Evolutionary conservation across 352 stramenopile genomes (phyloP).

Genomic region (Globisporangium okanoganense): DNA sequence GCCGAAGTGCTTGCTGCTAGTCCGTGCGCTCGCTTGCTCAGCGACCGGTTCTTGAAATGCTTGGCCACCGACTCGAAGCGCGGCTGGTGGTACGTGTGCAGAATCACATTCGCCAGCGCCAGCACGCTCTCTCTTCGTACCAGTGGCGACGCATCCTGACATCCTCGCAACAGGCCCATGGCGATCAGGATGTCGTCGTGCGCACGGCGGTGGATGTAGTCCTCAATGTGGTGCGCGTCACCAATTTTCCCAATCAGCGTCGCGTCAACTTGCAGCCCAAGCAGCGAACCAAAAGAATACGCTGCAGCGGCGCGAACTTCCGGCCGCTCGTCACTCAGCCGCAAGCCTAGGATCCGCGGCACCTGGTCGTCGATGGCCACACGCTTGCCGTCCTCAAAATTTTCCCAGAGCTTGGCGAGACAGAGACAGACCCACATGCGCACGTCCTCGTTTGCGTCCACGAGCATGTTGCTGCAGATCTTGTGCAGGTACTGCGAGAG

Average conservation of each 20-base stretch:
- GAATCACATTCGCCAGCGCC: conserved; percentile 76
- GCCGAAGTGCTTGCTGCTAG: not conserved
- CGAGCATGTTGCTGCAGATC: conserved; percentile 65
- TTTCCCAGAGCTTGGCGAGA: conserved; percentile 94
- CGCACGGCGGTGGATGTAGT: conserved; percentile 53
- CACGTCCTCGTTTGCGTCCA: conserved; percentile 63
- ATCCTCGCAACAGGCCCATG: conserved; percentile 61
- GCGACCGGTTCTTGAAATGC: conserved; percentile 63
- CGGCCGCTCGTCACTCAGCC: conserved; percentile 82
- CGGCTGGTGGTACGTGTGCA: conserved; percentile 85
- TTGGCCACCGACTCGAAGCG: conserved; percentile 83
- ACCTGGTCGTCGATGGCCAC: conserved; percentile 83
- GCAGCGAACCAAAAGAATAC: conserved; percentile 91
- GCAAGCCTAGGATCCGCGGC: conserved; percentile 74
- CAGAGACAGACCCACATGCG: conserved; percentile 90
- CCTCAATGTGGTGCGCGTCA: conserved; percentile 45
- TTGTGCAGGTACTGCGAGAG: conserved; percentile 88
- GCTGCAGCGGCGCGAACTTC: conserved; percentile 92
- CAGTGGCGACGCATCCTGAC: conserved; percentile 78
- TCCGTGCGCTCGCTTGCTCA: conserved; percentile 10
- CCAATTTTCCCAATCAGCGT: conserved; percentile 43
- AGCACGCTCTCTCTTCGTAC: conserved; percentile 83
- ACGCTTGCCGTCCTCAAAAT: conserved; percentile 87
- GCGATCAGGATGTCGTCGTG: conserved; percentile 70
- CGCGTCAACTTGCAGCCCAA: conserved; percentile 78